These are phyloP conservation scores for Rugonectria rugulosa DNA, from an alignment of 2,329 filamentous ascomycete species.

Conservation along the genomic window DNA sequence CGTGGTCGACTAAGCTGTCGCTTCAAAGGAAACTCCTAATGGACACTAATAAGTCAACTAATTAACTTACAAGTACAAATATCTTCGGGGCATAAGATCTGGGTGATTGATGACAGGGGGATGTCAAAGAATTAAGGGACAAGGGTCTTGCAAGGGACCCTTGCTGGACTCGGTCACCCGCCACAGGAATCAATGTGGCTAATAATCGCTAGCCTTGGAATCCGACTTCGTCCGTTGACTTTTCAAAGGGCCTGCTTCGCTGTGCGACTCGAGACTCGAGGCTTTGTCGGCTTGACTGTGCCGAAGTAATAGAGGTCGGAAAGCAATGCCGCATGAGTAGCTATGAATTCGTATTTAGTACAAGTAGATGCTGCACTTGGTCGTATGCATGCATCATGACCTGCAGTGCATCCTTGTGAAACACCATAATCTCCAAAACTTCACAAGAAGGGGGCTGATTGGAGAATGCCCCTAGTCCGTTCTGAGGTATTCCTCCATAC, in stretches of 20 bases:
- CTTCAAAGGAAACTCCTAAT: conserved; percentile 2
- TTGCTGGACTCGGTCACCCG: background rate
- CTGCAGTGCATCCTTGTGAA: no score
- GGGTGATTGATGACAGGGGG: background rate
- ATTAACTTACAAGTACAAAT: no score
- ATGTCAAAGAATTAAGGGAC: conserved; percentile 7
- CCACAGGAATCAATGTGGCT: background rate
- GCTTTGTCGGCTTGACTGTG: background rate
- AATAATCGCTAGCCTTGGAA: background rate
- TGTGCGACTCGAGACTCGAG: background rate
- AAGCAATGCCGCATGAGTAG: no score
- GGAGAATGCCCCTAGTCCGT: background rate
- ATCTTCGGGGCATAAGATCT: conserved; percentile 5
- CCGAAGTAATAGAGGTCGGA: background rate
- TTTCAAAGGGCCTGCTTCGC: background rate
- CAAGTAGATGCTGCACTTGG: no score
- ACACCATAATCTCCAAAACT: background rate
- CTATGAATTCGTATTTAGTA: no score
- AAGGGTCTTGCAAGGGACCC: background rate
- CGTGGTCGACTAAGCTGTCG: background rate
- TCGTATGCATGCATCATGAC: no score
- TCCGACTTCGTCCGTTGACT: background rate
- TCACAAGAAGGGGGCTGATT: background rate
- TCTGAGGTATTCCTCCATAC: conserved; percentile 2
- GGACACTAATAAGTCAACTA: no score